Evolutionary conservation across 2,329 filamentous ascomycete genomes (phyloP).

Genomic region (Saccharata proteae): DNA sequence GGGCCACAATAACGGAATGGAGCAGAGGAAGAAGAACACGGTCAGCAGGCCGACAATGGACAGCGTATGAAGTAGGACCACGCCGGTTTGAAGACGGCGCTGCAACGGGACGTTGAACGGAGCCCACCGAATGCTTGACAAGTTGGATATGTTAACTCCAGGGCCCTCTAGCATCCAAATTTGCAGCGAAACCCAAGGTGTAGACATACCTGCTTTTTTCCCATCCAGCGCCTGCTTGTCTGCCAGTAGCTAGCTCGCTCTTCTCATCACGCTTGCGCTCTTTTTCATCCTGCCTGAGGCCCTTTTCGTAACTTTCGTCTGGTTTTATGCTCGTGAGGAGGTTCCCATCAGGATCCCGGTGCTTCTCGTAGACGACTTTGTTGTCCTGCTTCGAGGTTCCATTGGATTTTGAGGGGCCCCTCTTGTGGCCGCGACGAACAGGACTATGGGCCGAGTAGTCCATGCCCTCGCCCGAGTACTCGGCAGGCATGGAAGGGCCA

Average conservation of each 20-base stretch:
- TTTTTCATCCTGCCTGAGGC: conserved; percentile 18
- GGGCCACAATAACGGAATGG: conserved; percentile 87
- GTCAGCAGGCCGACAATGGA: conserved; percentile 45
- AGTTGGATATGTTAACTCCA: no score
- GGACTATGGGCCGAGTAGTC: neutral
- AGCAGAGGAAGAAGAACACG: conserved; percentile 80
- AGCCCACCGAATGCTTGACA: conserved; percentile 77
- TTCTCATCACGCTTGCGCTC: conserved; percentile 16
- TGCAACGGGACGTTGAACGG: conserved; percentile 58
- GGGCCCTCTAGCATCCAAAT: conserved; percentile 5
- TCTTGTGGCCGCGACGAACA: neutral
- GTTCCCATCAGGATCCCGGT: conserved; percentile 32
- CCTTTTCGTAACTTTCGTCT: conserved; percentile 24
- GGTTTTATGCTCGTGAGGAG: conserved; percentile 34
- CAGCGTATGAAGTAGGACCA: conserved; percentile 39
- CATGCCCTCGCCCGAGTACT: neutral
- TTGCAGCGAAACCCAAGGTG: conserved; percentile 1
- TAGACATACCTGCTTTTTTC: conserved; percentile 32
- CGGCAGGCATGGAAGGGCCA: no score
- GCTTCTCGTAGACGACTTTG: conserved; percentile 31
- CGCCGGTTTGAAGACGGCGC: conserved; percentile 36
- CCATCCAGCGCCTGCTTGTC: conserved; percentile 43
- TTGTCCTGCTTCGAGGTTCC: conserved; percentile 11
- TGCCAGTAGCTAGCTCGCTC: conserved; percentile 38
- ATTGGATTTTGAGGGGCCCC: neutral